Evolutionary conservation across 2,329 filamentous ascomycete genomes (phyloP).

Genomic region (Allantophomopsis cytisporea): DNA sequence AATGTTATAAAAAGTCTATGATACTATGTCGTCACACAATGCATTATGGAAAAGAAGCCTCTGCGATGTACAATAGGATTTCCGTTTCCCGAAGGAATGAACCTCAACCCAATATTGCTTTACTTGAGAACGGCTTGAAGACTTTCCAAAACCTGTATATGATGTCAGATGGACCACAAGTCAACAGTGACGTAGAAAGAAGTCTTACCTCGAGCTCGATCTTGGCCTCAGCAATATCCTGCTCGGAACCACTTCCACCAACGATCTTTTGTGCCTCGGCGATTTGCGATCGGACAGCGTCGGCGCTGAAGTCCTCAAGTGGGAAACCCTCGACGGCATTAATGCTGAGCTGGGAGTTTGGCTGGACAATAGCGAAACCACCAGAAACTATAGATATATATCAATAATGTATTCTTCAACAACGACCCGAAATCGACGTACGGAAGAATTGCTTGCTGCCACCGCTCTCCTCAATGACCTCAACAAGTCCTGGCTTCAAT

Average conservation of each 20-base stretch:
- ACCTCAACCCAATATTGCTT: slow-evolving; percentile 9
- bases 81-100: slow-evolving; percentile 3
- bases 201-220: slow-evolving; percentile 85
- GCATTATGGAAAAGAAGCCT: slow-evolving; percentile 1
- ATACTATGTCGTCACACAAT: slow-evolving; percentile 1
- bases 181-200: neutral
- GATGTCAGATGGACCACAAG: neutral
- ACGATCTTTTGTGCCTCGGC: slow-evolving; percentile 93
- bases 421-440: slow-evolving; percentile 35
- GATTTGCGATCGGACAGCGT: slow-evolving; percentile 81
- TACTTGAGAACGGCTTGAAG: slow-evolving; percentile 74
- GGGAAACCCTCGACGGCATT: slow-evolving; percentile 94
- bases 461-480: slow-evolving; percentile 88
- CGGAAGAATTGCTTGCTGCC: slow-evolving; percentile 94
- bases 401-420: slow-evolving; percentile 3
- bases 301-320: slow-evolving; percentile 89
- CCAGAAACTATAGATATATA: slow-evolving; percentile 57
- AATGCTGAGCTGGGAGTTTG: slow-evolving; percentile 89
- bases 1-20: slow-evolving; percentile 10
- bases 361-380: slow-evolving; percentile 94
- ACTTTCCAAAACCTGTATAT: slow-evolving; percentile 61
- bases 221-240: slow-evolving; percentile 97
- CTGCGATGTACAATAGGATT: slow-evolving; percentile 19
- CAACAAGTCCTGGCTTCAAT: slow-evolving; percentile 89
- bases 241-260: slow-evolving; percentile 80